Evolutionary conservation across 352 stramenopile species (phyloP).

Genomic region (Globisporangium rhizosaccharum): DNA sequence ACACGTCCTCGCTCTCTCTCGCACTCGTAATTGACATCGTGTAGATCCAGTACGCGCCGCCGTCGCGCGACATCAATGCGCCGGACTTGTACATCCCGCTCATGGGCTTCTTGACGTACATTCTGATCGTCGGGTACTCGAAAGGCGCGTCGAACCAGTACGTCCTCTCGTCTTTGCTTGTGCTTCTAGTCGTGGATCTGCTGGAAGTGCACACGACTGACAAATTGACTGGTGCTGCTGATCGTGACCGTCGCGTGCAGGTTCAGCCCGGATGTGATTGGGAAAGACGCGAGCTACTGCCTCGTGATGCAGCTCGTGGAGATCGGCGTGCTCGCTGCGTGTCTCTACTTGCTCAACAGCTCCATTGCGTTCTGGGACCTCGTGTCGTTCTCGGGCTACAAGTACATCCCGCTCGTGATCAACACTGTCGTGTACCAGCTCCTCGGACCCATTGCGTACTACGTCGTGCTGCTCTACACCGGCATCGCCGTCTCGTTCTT

Average conservation of each 20-base stretch:
- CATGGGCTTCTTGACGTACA: conserved; percentile 99
- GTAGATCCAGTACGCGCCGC: conserved; percentile 83
- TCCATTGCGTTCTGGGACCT: conserved; percentile 94
- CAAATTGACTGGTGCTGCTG: background rate
- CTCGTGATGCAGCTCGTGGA: conserved; percentile 88
- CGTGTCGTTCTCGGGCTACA: conserved; percentile 97
- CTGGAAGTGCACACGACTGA: background rate
- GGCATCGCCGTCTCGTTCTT: conserved; percentile 92
- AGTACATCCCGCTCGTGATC: conserved; percentile 97
- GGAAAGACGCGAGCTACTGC: conserved; percentile 90
- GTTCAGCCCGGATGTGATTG: conserved; percentile 96
- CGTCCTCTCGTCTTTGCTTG: conserved; percentile 12
- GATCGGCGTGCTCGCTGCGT: conserved; percentile 92
- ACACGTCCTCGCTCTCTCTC: background rate
- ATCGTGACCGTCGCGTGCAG: conserved; percentile 23
- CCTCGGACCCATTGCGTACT: conserved; percentile 86
- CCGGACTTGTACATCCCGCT: conserved; percentile 98
- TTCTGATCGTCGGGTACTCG: conserved; percentile 95
- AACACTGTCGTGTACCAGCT: conserved; percentile 90
- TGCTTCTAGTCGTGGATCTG: background rate
- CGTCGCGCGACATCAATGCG: conserved; percentile 94
- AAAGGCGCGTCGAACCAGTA: conserved; percentile 92
- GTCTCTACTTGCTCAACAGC: conserved; percentile 93
- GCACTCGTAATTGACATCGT: conserved; percentile 4
- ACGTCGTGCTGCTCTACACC: conserved; percentile 92